Evolutionary conservation across 257 asterid species (phyloP).

Genomic region (Perilla frutescens): DNA sequence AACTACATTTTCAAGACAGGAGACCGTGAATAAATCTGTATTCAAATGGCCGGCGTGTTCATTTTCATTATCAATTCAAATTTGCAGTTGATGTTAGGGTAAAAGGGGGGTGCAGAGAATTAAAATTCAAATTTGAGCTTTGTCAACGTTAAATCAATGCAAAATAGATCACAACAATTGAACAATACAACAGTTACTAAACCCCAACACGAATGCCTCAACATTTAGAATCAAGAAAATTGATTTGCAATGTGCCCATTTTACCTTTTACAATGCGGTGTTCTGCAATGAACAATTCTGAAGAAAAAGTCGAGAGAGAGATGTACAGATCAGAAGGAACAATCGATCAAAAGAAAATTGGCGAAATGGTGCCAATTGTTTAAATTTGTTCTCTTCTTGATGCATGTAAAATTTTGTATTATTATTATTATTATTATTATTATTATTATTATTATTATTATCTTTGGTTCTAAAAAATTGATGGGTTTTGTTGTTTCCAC

Average conservation of each 20-base stretch:
- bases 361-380: conserved; percentile 4
- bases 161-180: conserved; percentile 19
- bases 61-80: conserved; percentile 7
- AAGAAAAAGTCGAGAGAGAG: conserved; percentile 15
- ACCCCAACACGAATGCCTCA: conserved; percentile 23
- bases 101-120: neutral
- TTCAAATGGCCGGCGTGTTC: neutral
- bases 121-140: conserved; percentile 5
- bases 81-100: neutral
- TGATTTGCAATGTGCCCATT: neutral
- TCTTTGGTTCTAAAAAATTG: too few species aligned
- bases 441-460: too few species aligned
- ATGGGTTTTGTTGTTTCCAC: too few species aligned
- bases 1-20: neutral
- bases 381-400: neutral
- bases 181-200: conserved; percentile 10
- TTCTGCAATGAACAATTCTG: conserved; percentile 12
- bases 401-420: neutral
- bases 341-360: conserved; percentile 24
- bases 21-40: neutral
- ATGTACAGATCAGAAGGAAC: conserved; percentile 19
- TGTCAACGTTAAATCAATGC: conserved; percentile 18
- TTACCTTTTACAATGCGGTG: conserved; percentile 35
- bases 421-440: too few species aligned
- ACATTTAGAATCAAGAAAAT: neutral